Base-by-base conservation (phyloP, 768 basidiomycete species). In the Austroboletus eburneus region DNA sequence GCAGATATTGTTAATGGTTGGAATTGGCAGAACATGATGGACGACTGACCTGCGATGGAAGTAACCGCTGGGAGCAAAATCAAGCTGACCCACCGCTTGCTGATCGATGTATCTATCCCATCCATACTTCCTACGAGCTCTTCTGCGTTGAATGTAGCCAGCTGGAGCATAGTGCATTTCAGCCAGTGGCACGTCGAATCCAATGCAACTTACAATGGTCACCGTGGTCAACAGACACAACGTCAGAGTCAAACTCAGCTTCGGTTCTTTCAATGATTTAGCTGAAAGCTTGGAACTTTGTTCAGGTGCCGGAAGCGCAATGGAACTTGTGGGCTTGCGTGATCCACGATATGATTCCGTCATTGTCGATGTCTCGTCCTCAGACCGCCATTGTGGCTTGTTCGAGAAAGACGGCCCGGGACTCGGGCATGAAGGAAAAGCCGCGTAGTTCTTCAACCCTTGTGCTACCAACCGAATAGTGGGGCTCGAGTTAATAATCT, bases 41-140 rank as follows among this genome's bases (percentile, higher is more conserved):
- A 27, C 4, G n/a, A 47, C 67, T 35, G 38, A 85, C 87, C 87
- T 59, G 89, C 85, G 27, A 91, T 72, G 13, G 85, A 85, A 27
- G 81, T 85, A 33, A 94, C 85, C 16, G 85, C 83, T 3, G 94
- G 94, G 9, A 97, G 76, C 13, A 98, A 62, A 55, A 98, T 91
- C 29, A 97, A 69, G 14, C 84, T 92, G 47, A 94, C 76, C 83
- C 91, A 98, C 63, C 92, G 87, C 53, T 88, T 87, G 59, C 80
- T 85, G 51, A 98, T 79, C 4, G 72, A 72, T 17, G 58, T 67
- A 2, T 85, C 84, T 43, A 95, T 72, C 32, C 80, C 83, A 60
- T 91, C 79, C 79, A 96, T 90, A 8, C 87, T 83, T 58, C 80
- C 82, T 8, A 97, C 91, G 14, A 97, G 72, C 66, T 74, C 80